Conservation (phyloP, 2,329 filamentous ascomycete species). For the Ambrosiella xylebori region DNA sequence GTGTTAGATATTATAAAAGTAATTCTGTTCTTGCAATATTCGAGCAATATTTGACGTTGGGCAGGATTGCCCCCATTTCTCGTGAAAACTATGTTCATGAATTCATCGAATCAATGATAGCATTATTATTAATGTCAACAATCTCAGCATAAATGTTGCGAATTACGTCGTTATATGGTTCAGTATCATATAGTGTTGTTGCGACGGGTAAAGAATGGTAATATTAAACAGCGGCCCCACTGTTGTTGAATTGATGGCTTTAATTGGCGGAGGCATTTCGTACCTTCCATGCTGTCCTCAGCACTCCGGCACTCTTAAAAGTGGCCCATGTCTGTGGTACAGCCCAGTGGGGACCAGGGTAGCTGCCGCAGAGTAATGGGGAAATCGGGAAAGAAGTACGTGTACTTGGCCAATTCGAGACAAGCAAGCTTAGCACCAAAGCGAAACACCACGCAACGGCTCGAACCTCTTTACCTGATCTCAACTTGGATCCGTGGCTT, state of each 20-base stretch:
- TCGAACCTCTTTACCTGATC: conserved; percentile 3
- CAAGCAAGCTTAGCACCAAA: neutral
- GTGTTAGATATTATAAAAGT: conserved; percentile 12
- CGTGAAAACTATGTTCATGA: too few species aligned
- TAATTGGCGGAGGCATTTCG: neutral
- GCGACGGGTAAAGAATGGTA: conserved; percentile 1
- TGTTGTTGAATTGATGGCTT: neutral
- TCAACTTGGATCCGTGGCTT: neutral
- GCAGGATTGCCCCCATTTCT: too few species aligned
- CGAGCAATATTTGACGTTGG: neutral
- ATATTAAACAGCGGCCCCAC: neutral
- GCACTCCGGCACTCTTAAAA: neutral
- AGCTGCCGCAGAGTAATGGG: neutral
- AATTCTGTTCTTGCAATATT: neutral
- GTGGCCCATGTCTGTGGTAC: conserved; percentile 6
- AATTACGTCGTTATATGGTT: neutral
- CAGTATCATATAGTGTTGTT: neutral
- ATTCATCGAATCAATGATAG: too few species aligned
- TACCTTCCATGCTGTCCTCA: conserved; percentile 4
- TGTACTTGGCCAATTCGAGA: conserved; percentile 12
- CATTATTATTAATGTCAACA: too few species aligned
- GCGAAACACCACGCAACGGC: neutral
- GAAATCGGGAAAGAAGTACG: conserved; percentile 5
- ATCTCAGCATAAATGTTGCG: too few species aligned
- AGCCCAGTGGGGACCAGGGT: neutral